phyloP scores from a whole-genome alignment of 169 alveolate species.

The Plasmodium berghei region DNA sequence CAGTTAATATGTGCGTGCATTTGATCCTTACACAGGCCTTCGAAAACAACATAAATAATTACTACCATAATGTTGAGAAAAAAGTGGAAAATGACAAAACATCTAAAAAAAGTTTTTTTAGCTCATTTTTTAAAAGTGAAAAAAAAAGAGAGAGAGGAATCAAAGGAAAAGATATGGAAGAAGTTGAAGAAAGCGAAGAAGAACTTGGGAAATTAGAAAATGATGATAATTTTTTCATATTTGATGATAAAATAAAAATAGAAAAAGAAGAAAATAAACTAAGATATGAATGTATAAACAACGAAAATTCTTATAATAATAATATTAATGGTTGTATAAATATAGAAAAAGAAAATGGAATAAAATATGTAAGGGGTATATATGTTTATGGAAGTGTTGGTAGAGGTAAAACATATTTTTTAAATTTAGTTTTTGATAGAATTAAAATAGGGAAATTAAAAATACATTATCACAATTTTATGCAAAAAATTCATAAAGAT shows the following conservation, averaged over 20 bases:
- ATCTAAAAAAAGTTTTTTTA: conserved; percentile 10
- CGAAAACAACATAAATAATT: conserved; percentile 53
- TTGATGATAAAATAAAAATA: conserved; percentile 4
- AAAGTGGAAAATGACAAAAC: conserved; percentile 8
- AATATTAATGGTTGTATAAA: not conserved
- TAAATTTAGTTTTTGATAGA: conserved; percentile 81
- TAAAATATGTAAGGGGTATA: conserved; percentile 60
- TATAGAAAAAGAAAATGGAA: not conserved
- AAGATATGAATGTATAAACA: conserved; percentile 13
- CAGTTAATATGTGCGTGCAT: not conserved
- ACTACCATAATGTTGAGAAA: conserved; percentile 22
- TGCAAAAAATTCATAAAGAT: conserved; percentile 80
- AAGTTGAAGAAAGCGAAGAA: conserved; percentile 7
- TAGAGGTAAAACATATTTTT: conserved; percentile 86
- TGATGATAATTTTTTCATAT: conserved; percentile 50
- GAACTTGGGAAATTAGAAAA: conserved; percentile 17
- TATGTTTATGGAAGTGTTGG: conserved; percentile 87
- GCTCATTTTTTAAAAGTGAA: conserved; percentile 29
- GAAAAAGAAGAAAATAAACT: not conserved
- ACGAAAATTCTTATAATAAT: conserved; percentile 18
- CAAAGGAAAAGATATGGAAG: conserved; percentile 5
- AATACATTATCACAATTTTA: conserved; percentile 85
- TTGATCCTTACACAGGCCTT: conserved; percentile 15
- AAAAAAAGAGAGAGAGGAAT: conserved; percentile 7
- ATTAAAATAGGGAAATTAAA: conserved; percentile 74